Evolutionary conservation across 2,329 filamentous ascomycete genomes (phyloP).

Genomic region (Thielaviopsis cerberus): DNA sequence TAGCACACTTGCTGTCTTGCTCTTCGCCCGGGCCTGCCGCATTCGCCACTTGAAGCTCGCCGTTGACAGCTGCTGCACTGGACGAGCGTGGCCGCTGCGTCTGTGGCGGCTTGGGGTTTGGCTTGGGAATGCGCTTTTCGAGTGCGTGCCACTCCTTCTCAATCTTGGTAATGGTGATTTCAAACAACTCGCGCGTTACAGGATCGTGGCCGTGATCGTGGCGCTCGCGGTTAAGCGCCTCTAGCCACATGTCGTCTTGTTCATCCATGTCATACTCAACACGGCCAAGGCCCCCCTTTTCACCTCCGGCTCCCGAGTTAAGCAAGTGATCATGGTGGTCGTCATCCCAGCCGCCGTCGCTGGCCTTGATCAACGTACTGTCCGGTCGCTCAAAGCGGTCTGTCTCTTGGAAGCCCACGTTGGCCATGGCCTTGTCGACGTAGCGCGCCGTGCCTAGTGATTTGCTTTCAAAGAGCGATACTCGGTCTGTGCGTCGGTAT

Average conservation of each 20-base stretch:
- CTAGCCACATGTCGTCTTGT: conserved; percentile 92
- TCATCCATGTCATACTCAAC: conserved; percentile 99
- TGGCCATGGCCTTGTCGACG: conserved; percentile 90
- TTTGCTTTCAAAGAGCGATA: conserved; percentile 66
- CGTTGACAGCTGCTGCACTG: conserved; percentile 86
- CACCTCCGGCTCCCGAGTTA: conserved; percentile 13
- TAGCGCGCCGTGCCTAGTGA: conserved; percentile 72
- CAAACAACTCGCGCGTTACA: conserved; percentile 85
- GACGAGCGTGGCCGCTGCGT: conserved; percentile 84
- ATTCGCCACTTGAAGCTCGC: conserved; percentile 49
- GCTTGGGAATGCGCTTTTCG: conserved; percentile 91
- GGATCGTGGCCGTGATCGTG: conserved; percentile 56
- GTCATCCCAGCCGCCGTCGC: conserved; percentile 40
- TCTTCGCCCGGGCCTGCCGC: conserved; percentile 46
- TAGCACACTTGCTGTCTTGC: conserved; percentile 90
- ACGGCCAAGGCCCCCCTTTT: conserved; percentile 44
- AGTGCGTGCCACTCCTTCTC: conserved; percentile 96
- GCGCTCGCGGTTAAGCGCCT: conserved; percentile 61
- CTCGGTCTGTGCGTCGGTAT: conserved; percentile 61
- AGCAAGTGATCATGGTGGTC: conserved; percentile 19
- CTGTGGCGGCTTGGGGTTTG: conserved; percentile 87
- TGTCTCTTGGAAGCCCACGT: conserved; percentile 87
- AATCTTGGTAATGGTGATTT: conserved; percentile 96
- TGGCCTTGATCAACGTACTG: conserved; percentile 47
- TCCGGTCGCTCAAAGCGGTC: conserved; percentile 72